Evolutionary conservation across 495 filamentous ascomycete genomes (phyloP), one percentile per base, ranked within the genome.

Genomic region (Glonium stellatum): DNA sequence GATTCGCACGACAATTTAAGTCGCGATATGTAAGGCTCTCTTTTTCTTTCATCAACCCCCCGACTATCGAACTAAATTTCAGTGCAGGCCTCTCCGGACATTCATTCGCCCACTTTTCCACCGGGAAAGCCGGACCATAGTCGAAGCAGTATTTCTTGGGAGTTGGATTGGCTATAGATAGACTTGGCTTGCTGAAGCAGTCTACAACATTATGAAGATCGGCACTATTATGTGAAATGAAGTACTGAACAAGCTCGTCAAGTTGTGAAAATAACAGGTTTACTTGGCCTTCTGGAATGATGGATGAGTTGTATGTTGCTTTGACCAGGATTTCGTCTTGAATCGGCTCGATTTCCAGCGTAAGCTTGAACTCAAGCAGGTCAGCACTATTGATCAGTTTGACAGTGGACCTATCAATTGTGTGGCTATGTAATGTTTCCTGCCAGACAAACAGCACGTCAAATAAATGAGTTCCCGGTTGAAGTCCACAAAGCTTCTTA

Each of bases 401-500:
- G 12, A 90, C 76, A 8, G 64, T 27, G 11, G 62, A 52, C 19
- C 61, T 42, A 1, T 61, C 58, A 0, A 66, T 62, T 12, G 72
- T 67, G 13, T 73, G 66, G 15, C 68, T 75, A 41, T 78, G 66
- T 10, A 84, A 70, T 1, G 82, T 84, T 67, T 92, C 83, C 59
- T 95, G 89, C 77, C 89, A 95, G 5, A 89, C 83, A 51, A 92
- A 77, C 1, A 92, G 75, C 0, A 83, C 79, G 55, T 92, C 86
- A 59, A 89, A 92, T 2, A 89, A 69, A 6, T 66, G 67, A 31
- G 75, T 69, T 0, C 72, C 73, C 1, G 79, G 67, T 13, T 77
- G 70, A 0, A 85, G 59, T 0, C 76, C 78, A 27, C 76, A 80
- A 0, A 70, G 67, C 52, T 77, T 80, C 61, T 83, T 87, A 57